Evolutionary conservation across 192 early-diverging fungal species (phyloP), one percentile per base, ranked within the genome.

Genomic region (Coemansia sp.): DNA sequence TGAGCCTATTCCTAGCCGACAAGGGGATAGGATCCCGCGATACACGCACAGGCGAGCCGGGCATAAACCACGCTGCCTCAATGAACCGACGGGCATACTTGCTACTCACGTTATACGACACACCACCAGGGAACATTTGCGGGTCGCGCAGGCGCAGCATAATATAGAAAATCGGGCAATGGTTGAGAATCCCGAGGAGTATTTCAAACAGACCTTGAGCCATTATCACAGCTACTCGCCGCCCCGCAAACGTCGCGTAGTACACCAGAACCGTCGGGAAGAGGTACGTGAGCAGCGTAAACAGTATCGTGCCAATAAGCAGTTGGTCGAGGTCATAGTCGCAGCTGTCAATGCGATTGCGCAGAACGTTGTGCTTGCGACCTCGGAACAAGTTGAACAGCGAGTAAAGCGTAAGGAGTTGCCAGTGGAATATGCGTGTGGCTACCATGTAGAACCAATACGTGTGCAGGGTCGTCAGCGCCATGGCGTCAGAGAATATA

Each of bases 391-490:
- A 74, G 39, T 94, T 96, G 61, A 97, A 95, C 40, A 98, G 75
- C 5, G 94, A 93, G 38, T 89, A 87, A 0, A 99, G 84, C 6
- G 88, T 90, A 0, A 85, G 83, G 36, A 96, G 76, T 66, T 95
- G 93, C 96, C 95, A 97, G 68, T 92, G 87, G 70, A 96, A 97
- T 20, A 99, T 93, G 21, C 90, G 88, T 0, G 91, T 90, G 0
- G 95, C 93, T 1, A 99, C 91, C 76, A 91, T 88, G 62, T 99
- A 98, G 77, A 98, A 98, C 76, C 94, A 86, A 66, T 97, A 94
- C 31, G 97, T 86, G 69, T 99, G 96, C 14, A 97, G 53, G 0
- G 97, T 97, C 39, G 88, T 79, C 34, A 97, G 84, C 0, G 93
- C 83, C 24, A 97, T 63, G 13, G 95, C 77, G 63, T 99, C 97